Percentiles rank a stretch among this genome's conserved stretches.
Evolutionary conservation across 108 stramenopile species (phyloP).

Genomic region (Cyclotella kingstonii): DNA sequence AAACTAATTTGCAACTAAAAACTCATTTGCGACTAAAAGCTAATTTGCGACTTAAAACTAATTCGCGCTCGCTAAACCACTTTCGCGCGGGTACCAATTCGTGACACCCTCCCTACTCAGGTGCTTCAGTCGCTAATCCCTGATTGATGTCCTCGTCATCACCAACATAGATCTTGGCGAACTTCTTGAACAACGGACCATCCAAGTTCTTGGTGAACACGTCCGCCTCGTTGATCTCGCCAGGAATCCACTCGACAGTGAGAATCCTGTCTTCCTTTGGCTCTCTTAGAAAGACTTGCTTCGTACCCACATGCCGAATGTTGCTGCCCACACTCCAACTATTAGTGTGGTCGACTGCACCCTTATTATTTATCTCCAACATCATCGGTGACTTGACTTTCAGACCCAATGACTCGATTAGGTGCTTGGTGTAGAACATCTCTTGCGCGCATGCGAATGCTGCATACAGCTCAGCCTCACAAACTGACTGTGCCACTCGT

Average conservation of each 20-base stretch:
- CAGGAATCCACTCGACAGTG: background rate
- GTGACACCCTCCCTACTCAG: no score
- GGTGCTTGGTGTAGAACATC: background rate
- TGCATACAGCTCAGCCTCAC: background rate
- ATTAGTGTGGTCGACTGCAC: slow-evolving; percentile 7
- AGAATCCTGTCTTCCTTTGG: background rate
- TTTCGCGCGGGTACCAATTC: no score
- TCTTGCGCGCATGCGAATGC: slow-evolving; percentile 4
- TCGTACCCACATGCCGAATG: slow-evolving; percentile 3
- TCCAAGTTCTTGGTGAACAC: background rate
- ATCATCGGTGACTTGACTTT: slow-evolving; percentile 1
- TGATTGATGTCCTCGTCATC: no score
- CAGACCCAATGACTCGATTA: background rate
- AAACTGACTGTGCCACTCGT: background rate
- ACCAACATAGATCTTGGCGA: no score
- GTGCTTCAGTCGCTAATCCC: no score
- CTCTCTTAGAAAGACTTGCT: background rate
- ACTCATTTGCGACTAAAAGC: no score
- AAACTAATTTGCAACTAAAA: no score
- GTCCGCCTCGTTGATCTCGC: background rate
- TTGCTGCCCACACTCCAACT: background rate
- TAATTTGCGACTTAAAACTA: no score
- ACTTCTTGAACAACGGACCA: background rate
- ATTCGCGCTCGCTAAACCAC: no score
- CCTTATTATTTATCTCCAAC: slow-evolving; percentile 12